A percentile compares a stretch with the other conserved stretches of the same genome.
phyloP scores from a whole-genome alignment of 768 basidiomycete genomes.

The Symmetrospora coprosmae region DNA sequence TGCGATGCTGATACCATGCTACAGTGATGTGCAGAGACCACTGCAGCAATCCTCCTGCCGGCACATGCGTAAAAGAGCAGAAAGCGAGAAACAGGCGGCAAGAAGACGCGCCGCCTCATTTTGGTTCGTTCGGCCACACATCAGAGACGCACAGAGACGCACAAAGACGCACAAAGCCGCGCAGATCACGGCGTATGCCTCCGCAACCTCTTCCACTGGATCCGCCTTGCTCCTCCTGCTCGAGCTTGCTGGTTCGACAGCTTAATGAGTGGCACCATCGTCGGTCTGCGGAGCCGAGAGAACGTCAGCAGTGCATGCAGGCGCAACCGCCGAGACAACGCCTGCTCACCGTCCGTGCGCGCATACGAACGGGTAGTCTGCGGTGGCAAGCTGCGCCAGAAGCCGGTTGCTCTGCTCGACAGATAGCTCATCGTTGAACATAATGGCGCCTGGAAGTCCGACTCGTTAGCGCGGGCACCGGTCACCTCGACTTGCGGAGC shows the following conservation, averaged over 20 bases:
- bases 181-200: too few species aligned
- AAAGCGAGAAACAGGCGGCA: too few species aligned
- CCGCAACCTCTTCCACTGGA: too few species aligned
- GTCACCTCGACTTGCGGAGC: background rate
- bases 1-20: too few species aligned
- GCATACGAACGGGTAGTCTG: conserved; percentile 81
- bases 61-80: too few species aligned
- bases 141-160: too few species aligned
- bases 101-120: too few species aligned
- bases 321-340: background rate
- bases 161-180: too few species aligned
- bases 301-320: background rate
- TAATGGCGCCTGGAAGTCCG: conserved; percentile 61
- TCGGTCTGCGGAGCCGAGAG: background rate
- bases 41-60: too few species aligned
- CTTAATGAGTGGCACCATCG: conserved; percentile 5
- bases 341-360: conserved; percentile 54
- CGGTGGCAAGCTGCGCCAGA: conserved; percentile 52
- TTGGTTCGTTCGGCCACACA: too few species aligned
- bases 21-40: too few species aligned
- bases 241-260: background rate
- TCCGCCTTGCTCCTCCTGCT: too few species aligned
- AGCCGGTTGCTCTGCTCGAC: conserved; percentile 56
- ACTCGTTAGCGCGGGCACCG: background rate
- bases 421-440: conserved; percentile 77